Evolutionary conservation across 2,329 filamentous ascomycete genomes (phyloP).

Genomic region (Basipetospora chlamydospora): DNA sequence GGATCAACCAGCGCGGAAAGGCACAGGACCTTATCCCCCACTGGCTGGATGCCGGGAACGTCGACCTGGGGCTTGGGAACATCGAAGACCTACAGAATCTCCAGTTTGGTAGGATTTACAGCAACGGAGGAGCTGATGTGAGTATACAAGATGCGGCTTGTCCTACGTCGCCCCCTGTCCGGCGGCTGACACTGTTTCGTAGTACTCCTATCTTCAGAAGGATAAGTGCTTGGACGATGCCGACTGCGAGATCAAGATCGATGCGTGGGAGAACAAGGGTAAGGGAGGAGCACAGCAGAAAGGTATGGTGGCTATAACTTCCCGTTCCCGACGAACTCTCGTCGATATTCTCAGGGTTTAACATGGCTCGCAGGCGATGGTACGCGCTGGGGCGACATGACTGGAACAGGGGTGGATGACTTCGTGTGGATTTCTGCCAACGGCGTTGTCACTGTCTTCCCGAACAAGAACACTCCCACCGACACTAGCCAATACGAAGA

Average conservation of each 20-base stretch:
- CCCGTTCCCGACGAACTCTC: too few relatives aligned
- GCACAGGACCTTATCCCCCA: neutral
- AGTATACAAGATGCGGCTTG: too few relatives aligned
- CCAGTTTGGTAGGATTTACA: slow-evolving; percentile 9
- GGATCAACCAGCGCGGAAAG: slow-evolving; percentile 1
- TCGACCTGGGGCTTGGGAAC: neutral
- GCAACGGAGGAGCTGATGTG: too few relatives aligned
- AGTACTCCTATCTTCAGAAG: too few relatives aligned
- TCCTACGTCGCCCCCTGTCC: too few relatives aligned
- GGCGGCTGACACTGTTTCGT: too few relatives aligned
- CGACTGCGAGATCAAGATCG: too few relatives aligned
- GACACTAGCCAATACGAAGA: neutral
- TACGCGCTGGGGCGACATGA: slow-evolving; percentile 6
- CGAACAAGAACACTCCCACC: neutral
- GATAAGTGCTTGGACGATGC: too few relatives aligned
- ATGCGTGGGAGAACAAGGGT: slow-evolving; percentile 5
- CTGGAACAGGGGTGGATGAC: slow-evolving; percentile 5
- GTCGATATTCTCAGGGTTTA: too few relatives aligned
- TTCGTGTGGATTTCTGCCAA: slow-evolving; percentile 6
- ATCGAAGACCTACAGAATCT: neutral
- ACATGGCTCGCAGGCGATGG: slow-evolving; percentile 5
- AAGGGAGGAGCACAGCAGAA: slow-evolving; percentile 4
- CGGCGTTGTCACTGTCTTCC: neutral
- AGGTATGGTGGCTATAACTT: neutral
- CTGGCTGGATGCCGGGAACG: neutral